Evolutionary conservation across 495 filamentous ascomycete genomes (phyloP).

Genomic region (Hypoxylon lenormandii): DNA sequence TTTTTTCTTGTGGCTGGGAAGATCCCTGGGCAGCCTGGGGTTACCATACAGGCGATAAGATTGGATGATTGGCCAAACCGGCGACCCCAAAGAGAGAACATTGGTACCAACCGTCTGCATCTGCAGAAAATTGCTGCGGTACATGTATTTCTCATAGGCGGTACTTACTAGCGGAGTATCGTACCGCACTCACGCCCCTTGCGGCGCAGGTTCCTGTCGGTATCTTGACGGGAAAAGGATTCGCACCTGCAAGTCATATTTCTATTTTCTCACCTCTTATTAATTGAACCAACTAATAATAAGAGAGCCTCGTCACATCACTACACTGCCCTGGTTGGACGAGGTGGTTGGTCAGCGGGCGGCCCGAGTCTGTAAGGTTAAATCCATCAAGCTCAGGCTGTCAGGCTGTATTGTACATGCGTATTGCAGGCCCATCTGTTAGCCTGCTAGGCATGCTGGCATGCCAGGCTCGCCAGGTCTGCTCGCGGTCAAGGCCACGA

Average conservation of each 20-base stretch:
- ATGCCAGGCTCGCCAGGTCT: not conserved
- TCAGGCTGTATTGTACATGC: too few relatives aligned
- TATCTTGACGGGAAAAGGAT: constrained; percentile 38
- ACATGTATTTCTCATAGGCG: not conserved
- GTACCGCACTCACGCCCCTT: constrained; percentile 12
- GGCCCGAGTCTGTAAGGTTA: constrained; percentile 39
- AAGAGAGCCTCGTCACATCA: not conserved
- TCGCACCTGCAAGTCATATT: constrained; percentile 39
- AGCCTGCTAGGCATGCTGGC: not conserved
- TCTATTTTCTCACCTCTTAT: constrained; percentile 16
- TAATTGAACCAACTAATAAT: constrained; percentile 3
- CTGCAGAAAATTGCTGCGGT: not conserved
- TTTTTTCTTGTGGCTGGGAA: constrained; percentile 10
- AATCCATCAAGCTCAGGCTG: constrained; percentile 32
- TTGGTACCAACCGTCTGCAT: not conserved
- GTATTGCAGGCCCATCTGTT: constrained; percentile 21
- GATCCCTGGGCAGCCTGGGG: constrained; percentile 1
- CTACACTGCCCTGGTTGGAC: not conserved
- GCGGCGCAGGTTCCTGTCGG: constrained; percentile 31
- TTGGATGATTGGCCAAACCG: not conserved
- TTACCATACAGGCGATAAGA: not conserved
- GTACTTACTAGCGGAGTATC: constrained; percentile 2
- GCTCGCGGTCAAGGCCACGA: not conserved
- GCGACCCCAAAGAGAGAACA: not conserved
- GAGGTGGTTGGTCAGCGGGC: constrained; percentile 10